Evolutionary conservation across 768 basidiomycete genomes (phyloP).

Genomic region (Pulveroboletus sp.): DNA sequence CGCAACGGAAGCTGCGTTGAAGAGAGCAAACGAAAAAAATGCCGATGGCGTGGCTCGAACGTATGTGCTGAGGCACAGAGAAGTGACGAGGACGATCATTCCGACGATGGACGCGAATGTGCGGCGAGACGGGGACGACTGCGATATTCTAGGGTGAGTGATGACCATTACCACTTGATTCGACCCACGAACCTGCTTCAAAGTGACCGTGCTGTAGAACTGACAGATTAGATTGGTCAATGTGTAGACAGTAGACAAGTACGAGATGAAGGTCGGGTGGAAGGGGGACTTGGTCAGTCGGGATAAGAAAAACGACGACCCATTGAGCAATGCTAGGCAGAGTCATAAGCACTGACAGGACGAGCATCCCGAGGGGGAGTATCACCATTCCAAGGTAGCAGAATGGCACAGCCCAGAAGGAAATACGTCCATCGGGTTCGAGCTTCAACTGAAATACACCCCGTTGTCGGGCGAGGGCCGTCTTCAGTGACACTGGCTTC

Average conservation of each 20-base stretch:
- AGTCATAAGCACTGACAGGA: slow-evolving; percentile 1
- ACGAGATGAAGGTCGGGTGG: slow-evolving; percentile 58
- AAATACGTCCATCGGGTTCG: slow-evolving; percentile 63
- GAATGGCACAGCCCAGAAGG: slow-evolving; percentile 69
- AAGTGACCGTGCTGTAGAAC: slow-evolving; percentile 60
- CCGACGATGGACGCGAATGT: slow-evolving; percentile 48
- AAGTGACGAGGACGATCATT: slow-evolving; percentile 49
- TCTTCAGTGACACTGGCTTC: slow-evolving; percentile 2
- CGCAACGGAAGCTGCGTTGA: slow-evolving; percentile 57
- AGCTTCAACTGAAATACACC: slow-evolving; percentile 30
- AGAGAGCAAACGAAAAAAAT: slow-evolving; percentile 63
- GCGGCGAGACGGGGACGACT: slow-evolving; percentile 61
- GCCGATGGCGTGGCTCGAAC: slow-evolving; percentile 45
- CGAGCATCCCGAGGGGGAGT: neutral
- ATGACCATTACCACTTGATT: neutral
- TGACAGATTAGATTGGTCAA: slow-evolving; percentile 64
- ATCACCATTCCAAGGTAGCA: slow-evolving; percentile 90
- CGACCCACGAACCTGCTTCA: slow-evolving; percentile 52
- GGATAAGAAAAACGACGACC: slow-evolving; percentile 74
- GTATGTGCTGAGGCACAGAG: slow-evolving; percentile 66
- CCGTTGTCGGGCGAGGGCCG: slow-evolving; percentile 21
- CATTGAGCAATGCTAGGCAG: slow-evolving; percentile 76
- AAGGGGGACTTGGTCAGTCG: slow-evolving; percentile 60
- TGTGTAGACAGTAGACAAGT: slow-evolving; percentile 60
- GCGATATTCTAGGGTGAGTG: slow-evolving; percentile 6